Evolutionary conservation across 352 stramenopile genomes (phyloP), one percentile per base, ranked within the genome.

Genomic region (Pythium apleroticum): DNA sequence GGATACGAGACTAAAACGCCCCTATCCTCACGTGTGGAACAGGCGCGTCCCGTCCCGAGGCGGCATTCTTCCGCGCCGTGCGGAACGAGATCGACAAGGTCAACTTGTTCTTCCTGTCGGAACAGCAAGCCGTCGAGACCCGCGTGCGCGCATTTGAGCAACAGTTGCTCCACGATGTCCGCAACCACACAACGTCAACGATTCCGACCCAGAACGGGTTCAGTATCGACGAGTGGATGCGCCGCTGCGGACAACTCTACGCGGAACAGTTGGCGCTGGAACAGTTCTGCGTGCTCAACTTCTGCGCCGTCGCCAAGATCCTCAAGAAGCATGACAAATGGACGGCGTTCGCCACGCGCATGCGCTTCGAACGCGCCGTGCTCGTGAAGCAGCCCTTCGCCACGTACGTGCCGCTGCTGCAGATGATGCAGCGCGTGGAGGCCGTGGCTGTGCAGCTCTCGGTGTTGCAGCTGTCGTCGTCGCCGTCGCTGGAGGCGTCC

Each of bases 281-380:
- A 39, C 19, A 52, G 46, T 64, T 64, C 41, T 64, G 57, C 45
- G 57, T 64, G 45, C 31, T 57, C 27, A 64, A 64, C 22, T 57
- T 64, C 33, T 64, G 57, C 24, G 57, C 57, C 22, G 57, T 64
- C 0, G 33, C 48, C 57, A 64, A 64, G 46, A 57, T 64, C 31
- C 57, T 64, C 46, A 64, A 64, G 48, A 64, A 64, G 33, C 57
- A 64, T 37, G 57, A 64, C 57, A 64, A 64, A 37, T 64, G 57
- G 57, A 64, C 57, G 33, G 45, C 45, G 28, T 64, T 50, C 46
- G 8, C 28, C 31, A 57, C 57, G 24, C 57, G 33, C 46, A 39
- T 31, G 46, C 57, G 57, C 20, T 64, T 64, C 28, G 57, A 64
- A 22, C 48, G 46, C 46, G 57, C 57, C 31, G 57, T 64, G 57